Evolutionary conservation across 2,329 filamentous ascomycete species (phyloP), one percentile per base, ranked within the genome.

Genomic region (Scedosporium aurantiacum): DNA sequence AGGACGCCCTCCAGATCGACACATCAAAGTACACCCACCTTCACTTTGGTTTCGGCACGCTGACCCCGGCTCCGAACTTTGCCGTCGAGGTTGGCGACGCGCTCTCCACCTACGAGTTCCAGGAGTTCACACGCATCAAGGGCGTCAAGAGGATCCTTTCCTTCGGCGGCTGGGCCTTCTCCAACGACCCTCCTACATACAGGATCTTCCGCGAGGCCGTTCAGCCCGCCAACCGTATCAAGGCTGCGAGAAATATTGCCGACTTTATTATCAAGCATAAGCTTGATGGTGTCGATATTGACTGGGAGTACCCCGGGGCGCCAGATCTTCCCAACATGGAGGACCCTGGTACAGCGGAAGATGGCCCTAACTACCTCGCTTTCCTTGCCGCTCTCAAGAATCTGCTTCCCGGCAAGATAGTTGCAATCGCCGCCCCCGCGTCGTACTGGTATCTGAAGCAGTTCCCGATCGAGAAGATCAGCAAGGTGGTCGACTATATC

Each of bases 291-390:
- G 69, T 75, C 2, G 77, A 81, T 61, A 61, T 80, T 0, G 76
- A 79, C 62, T 79, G 77, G 78, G 76, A 80, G 59, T 79, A 75
- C 61, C 77, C 77, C 0, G 73, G 21, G 47, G 58, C 58, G 8
- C 5, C 8, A 6, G 59, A 61, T 18, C 41, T 61, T n/a, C 28
- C 16, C n/a, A 28, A 28, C 16, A 56, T 14, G 5, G 3, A 16
- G 3, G n/a, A n/a, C n/a, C 10, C 28, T 3, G 73, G 67, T 4
- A 47, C 62, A 2, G 28, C 50, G 0, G 61, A 62, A 1, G 70
- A 74, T 4, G 72, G 70, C 1, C 5, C 27, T 1, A 70, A 73
- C 37, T 76, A 76, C 60, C 65, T 72, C 2, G 58, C 56, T 1
- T 71, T 74, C 60, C 61, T 77, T 0, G 63, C 65, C 12, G 25